Conservation (phyloP, 306 rosid species). For the Sechiopsis laciniata region DNA sequence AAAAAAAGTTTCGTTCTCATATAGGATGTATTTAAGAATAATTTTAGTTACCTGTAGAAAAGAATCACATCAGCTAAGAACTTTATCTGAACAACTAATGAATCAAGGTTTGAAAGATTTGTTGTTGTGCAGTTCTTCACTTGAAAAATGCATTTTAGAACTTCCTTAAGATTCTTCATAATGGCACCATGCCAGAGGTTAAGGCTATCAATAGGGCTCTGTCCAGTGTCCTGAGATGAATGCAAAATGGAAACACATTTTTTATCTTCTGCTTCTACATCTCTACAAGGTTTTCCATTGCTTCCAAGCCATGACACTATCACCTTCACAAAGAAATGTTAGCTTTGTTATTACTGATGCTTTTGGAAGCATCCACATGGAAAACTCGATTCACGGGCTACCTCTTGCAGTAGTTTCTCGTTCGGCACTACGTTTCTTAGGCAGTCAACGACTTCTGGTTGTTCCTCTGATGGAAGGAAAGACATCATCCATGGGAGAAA, state of each 20-base stretch:
- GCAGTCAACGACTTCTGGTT: constrained; percentile 48
- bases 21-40: constrained; percentile 12
- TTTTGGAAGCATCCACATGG: not conserved
- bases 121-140: constrained; percentile 31
- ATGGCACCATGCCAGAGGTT: constrained; percentile 72
- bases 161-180: constrained; percentile 51
- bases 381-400: constrained; percentile 29
- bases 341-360: constrained; percentile 21
- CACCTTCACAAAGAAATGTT: constrained; percentile 48
- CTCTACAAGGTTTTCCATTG: constrained; percentile 27
- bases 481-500: constrained; percentile 58
- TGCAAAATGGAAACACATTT: constrained; percentile 32
- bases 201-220: constrained; percentile 57
- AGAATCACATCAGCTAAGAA: constrained; percentile 65
- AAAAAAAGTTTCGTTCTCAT: not conserved
- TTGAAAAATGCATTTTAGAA: constrained; percentile 51
- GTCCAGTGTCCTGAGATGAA: constrained; percentile 39
- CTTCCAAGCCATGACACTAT: constrained; percentile 61
- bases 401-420: constrained; percentile 73
- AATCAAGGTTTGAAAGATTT: constrained; percentile 47
- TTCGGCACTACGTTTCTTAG: constrained; percentile 55
- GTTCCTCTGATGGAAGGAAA: constrained; percentile 53
- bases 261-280: constrained; percentile 34
- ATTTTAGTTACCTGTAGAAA: constrained; percentile 52
- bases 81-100: constrained; percentile 53